These are phyloP conservation scores for Ophioceras dolichostomum DNA, from an alignment of 2,329 filamentous ascomycete genomes.

Conservation along the genomic window DNA sequence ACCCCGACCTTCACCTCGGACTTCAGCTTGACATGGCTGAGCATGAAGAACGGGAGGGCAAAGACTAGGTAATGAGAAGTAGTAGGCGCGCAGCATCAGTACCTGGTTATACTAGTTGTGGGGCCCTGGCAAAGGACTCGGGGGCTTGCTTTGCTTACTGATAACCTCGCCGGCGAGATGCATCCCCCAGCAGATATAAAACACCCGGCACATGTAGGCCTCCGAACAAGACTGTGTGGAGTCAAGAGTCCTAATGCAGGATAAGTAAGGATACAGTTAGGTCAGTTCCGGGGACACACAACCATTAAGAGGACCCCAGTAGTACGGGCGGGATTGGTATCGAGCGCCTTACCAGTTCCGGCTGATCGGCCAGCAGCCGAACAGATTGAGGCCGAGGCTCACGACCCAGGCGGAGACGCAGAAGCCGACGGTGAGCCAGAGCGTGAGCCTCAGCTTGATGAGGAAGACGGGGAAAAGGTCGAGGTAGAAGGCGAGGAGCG, in stretches of 20 bases:
- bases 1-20: neutral
- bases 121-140: no score
- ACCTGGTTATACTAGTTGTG: no score
- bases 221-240: neutral
- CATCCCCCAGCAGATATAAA: neutral
- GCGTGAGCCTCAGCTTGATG: neutral
- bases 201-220: neutral
- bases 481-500: neutral
- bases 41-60: conserved; percentile 1
- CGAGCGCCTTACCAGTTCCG: neutral
- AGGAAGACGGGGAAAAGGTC: neutral
- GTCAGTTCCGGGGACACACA: no score
- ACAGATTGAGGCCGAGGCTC: neutral
- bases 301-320: no score
- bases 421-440: neutral
- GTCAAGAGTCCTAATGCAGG: neutral
- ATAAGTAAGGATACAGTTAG: no score
- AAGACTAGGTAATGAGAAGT: no score
- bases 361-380: neutral
- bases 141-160: no score
- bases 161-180: neutral
- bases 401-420: neutral
- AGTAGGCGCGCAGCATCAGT: no score
- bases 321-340: no score
- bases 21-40: neutral